Conservation (phyloP, 768 basidiomycete species). For the Infundibulicybe gibba region DNA sequence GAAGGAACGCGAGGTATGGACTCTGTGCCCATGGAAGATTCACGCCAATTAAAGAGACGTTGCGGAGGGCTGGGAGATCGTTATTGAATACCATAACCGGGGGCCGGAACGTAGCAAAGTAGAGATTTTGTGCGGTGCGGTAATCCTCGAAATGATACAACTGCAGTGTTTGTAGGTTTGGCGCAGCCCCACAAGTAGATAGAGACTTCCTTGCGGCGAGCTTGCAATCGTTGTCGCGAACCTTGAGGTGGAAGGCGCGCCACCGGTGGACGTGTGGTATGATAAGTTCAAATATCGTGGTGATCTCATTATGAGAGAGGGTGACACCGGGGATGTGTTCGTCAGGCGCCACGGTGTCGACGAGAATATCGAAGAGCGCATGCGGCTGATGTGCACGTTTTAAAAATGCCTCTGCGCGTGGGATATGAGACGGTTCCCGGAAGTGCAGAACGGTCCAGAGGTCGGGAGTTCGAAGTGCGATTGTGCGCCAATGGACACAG, state of each 20-base stretch:
- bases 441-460: slow-evolving; percentile 60
- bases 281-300: slow-evolving; percentile 38
- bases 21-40: slow-evolving; percentile 56
- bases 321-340: slow-evolving; percentile 49
- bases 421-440: slow-evolving; percentile 44
- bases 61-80: slow-evolving; percentile 43
- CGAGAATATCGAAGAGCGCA: slow-evolving; percentile 46
- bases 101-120: slow-evolving; percentile 51
- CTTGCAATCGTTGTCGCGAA: slow-evolving; percentile 60
- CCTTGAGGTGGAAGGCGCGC: slow-evolving; percentile 58
- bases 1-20: slow-evolving; percentile 45
- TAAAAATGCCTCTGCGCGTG: slow-evolving; percentile 44
- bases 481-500: slow-evolving; percentile 51
- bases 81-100: slow-evolving; percentile 58
- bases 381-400: slow-evolving; percentile 20
- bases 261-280: slow-evolving; percentile 46
- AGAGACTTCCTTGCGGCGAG: slow-evolving; percentile 46
- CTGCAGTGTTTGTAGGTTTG: slow-evolving; percentile 54
- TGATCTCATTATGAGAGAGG: slow-evolving; percentile 49
- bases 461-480: slow-evolving; percentile 45
- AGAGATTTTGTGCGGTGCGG: slow-evolving; percentile 44
- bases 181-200: slow-evolving; percentile 47
- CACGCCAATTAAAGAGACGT: slow-evolving; percentile 62
- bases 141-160: slow-evolving; percentile 66
- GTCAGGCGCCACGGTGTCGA: slow-evolving; percentile 49